These are phyloP conservation scores for Sphagnum magellanicum DNA, from an alignment of 228 moss, liverwort and hornwort species.

Conservation along the genomic window DNA sequence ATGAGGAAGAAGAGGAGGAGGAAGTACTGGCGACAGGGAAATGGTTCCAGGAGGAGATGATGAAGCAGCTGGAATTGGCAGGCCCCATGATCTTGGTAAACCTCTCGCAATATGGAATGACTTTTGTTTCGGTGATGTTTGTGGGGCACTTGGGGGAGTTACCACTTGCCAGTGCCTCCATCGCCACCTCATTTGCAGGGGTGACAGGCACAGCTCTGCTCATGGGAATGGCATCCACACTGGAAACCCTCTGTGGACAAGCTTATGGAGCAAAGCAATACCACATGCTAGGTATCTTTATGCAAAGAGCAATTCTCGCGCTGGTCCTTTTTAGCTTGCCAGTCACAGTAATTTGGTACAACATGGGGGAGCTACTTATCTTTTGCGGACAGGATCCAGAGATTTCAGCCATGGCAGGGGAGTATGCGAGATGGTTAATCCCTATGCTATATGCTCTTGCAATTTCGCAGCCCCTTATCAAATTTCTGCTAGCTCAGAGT, in stretches of 20 bases:
- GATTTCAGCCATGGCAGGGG: slow-evolving; percentile 35
- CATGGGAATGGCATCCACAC: slow-evolving; percentile 23
- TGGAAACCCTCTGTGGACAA: slow-evolving; percentile 45
- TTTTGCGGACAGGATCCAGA: slow-evolving; percentile 33
- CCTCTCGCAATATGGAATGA: not conserved
- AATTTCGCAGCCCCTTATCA: slow-evolving; percentile 25
- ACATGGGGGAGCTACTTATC: slow-evolving; percentile 25
- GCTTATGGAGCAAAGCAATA: slow-evolving; percentile 46
- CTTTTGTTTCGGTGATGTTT: slow-evolving; percentile 12
- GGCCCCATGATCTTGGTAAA: slow-evolving; percentile 11
- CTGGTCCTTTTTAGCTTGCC: slow-evolving; percentile 7
- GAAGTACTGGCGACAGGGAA: not conserved
- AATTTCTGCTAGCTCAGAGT: slow-evolving; percentile 37
- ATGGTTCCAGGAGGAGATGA: slow-evolving; percentile 7
- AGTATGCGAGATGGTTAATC: slow-evolving; percentile 28
- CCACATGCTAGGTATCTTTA: slow-evolving; percentile 25
- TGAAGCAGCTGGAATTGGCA: slow-evolving; percentile 3
- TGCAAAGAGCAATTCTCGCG: slow-evolving; percentile 28
- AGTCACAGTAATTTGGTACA: slow-evolving; percentile 19
- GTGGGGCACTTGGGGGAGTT: slow-evolving; percentile 12
- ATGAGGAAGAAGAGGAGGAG: not conserved
- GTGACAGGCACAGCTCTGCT: slow-evolving; percentile 8
- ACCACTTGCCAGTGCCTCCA: slow-evolving; percentile 11
- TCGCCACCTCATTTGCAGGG: slow-evolving; percentile 8
- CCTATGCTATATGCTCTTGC: slow-evolving; percentile 32